phyloP scores from a whole-genome alignment of 805 yeast genomes.

The Wickerhamiella domercqiae region DNA sequence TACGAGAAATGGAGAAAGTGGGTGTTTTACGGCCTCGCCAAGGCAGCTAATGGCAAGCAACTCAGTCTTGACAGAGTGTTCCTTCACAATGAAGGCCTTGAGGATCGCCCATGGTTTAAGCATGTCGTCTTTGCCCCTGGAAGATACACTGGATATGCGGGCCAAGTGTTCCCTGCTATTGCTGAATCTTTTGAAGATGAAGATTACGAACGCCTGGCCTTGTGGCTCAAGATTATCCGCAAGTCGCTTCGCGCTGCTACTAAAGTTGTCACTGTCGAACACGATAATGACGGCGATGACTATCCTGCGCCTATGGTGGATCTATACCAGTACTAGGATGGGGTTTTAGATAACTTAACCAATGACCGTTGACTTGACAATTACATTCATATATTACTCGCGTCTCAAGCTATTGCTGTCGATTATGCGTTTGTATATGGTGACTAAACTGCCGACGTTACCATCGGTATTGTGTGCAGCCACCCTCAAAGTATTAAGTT shows the following conservation, averaged over 20 bases:
- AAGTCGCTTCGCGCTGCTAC: slow-evolving; percentile 9
- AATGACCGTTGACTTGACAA: no score
- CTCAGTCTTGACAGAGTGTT: slow-evolving; percentile 33
- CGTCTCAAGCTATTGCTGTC: no score
- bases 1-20: slow-evolving; percentile 29
- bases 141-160: slow-evolving; percentile 45
- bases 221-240: slow-evolving; percentile 28
- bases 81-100: slow-evolving; percentile 34
- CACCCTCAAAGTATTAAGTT: no score
- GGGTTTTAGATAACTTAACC: no score
- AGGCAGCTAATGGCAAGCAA: slow-evolving; percentile 28
- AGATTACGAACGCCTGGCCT: slow-evolving; percentile 24
- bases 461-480: no score
- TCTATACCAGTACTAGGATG: no score
- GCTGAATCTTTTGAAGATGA: slow-evolving; percentile 39
- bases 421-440: no score
- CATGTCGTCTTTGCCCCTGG: slow-evolving; percentile 48
- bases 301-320: no score
- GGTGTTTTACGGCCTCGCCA: slow-evolving; percentile 16
- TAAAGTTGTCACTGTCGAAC: slow-evolving; percentile 3
- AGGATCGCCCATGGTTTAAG: slow-evolving; percentile 40
- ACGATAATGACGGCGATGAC: no score
- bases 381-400: no score
- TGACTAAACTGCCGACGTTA: no score
- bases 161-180: slow-evolving; percentile 41